phyloP scores from a whole-genome alignment of 192 early-diverging fungal genomes.

The Jimgerdemannia flammicorona region DNA sequence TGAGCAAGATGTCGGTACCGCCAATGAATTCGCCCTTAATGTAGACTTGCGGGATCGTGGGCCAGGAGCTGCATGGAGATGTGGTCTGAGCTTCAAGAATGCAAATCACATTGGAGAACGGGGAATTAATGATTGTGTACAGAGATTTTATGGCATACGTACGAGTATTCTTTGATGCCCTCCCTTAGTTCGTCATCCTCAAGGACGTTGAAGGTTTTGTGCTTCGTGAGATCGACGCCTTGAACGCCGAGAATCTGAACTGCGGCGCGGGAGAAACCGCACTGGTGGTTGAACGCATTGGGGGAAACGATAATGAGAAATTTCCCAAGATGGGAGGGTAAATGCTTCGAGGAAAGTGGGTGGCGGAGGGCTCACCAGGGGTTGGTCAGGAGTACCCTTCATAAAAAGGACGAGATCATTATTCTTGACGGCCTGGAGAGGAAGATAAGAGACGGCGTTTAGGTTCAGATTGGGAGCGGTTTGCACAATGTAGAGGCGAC shows the following conservation, averaged over 20 bases:
- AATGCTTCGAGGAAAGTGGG: background rate
- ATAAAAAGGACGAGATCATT: conserved; percentile 89
- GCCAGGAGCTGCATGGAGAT: conserved; percentile 62
- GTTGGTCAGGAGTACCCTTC: conserved; percentile 93
- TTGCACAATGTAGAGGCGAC: background rate
- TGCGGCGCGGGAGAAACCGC: conserved; percentile 92
- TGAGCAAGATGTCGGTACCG: conserved; percentile 90
- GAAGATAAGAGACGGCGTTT: background rate
- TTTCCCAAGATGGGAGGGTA: background rate
- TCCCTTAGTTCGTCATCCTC: conserved; percentile 86
- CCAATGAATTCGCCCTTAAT: conserved; percentile 97
- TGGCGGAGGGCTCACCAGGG: conserved; percentile 53
- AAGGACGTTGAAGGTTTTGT: conserved; percentile 79
- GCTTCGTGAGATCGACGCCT: conserved; percentile 68
- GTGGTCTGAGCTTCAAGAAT: background rate
- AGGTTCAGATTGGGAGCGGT: background rate
- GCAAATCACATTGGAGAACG: background rate
- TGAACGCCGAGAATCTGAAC: conserved; percentile 85
- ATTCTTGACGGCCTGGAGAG: conserved; percentile 48
- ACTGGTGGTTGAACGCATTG: conserved; percentile 36
- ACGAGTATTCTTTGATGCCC: conserved; percentile 88
- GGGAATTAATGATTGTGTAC: background rate
- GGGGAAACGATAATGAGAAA: too few species aligned
- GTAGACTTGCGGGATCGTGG: conserved; percentile 96
- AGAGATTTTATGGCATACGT: background rate